Conservation (phyloP, 2,329 filamentous ascomycete genomes). For the Tolypocladium tundrense region DNA sequence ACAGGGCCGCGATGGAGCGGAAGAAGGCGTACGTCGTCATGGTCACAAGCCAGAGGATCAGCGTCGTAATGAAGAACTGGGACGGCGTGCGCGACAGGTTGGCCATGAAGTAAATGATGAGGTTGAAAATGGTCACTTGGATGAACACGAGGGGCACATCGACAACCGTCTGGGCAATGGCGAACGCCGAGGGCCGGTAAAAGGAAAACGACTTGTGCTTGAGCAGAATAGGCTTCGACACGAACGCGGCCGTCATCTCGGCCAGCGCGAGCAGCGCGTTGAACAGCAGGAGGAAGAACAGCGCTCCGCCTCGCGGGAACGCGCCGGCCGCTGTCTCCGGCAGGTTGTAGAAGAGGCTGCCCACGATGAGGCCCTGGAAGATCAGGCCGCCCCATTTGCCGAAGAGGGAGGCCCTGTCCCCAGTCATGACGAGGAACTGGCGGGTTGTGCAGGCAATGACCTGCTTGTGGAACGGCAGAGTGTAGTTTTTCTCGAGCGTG, state of each 20-base stretch:
- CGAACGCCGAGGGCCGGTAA: conserved; percentile 49
- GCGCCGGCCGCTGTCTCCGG: conserved; percentile 50
- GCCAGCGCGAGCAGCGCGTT: conserved; percentile 59
- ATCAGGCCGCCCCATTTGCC: conserved; percentile 75
- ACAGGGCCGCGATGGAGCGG: conserved; percentile 47
- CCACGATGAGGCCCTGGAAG: conserved; percentile 64
- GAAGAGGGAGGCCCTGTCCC: conserved; percentile 64
- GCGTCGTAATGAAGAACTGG: conserved; percentile 55
- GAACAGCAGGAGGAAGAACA: conserved; percentile 45
- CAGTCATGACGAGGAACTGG: conserved; percentile 70
- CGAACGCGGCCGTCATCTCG: conserved; percentile 58
- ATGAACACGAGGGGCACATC: conserved; percentile 54
- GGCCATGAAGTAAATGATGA: conserved; percentile 70
- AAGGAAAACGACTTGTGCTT: conserved; percentile 65
- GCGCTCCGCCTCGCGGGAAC: conserved; percentile 40
- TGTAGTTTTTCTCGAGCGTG: conserved; percentile 61
- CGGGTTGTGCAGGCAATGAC: conserved; percentile 60
- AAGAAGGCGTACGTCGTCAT: conserved; percentile 50
- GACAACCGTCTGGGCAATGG: conserved; percentile 43
- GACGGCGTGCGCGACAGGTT: conserved; percentile 56
- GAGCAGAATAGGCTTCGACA: conserved; percentile 52
- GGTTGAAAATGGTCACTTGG: conserved; percentile 57
- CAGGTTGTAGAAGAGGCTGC: conserved; percentile 68
- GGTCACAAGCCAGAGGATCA: conserved; percentile 50
- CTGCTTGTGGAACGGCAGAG: conserved; percentile 64